phyloP scores from a whole-genome alignment of 176 grass and related monocot species.

The Carex cristatella region DNA sequence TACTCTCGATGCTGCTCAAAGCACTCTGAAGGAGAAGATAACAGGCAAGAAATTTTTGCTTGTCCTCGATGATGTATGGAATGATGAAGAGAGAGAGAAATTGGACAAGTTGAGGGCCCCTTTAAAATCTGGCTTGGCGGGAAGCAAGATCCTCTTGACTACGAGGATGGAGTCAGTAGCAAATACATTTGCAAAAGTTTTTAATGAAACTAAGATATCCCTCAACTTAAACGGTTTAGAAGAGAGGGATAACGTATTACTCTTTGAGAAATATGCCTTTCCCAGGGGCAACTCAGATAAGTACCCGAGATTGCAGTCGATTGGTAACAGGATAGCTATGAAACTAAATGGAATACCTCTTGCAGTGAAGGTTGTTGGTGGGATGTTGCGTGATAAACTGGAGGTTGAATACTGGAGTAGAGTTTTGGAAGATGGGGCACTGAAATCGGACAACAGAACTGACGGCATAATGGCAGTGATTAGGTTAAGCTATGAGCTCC shows the following conservation, averaged over 20 bases:
- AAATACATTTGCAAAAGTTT: not conserved
- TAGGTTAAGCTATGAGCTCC: conserved; percentile 25
- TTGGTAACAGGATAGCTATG: not conserved
- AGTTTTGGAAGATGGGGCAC: not conserved
- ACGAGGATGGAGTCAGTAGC: conserved; percentile 21
- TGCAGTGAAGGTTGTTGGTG: conserved; percentile 14
- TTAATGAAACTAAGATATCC: not conserved
- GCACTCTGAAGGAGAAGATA: not conserved
- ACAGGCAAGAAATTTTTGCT: conserved; percentile 20
- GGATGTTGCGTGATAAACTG: not conserved
- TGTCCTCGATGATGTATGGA: conserved; percentile 36
- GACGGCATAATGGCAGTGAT: not conserved
- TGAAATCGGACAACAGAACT: not conserved
- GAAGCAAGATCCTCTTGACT: conserved; percentile 30
- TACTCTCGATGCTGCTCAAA: conserved; percentile 6
- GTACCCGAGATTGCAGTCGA: not conserved
- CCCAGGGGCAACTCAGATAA: not conserved
- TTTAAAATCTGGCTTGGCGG: not conserved
- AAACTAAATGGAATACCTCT: conserved; percentile 28
- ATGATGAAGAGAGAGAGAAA: not conserved
- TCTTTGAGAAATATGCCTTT: conserved; percentile 32
- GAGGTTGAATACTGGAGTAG: not conserved
- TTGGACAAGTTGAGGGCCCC: not conserved
- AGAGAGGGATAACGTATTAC: not conserved
- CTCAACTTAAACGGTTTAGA: conserved; percentile 17